Percentiles rank a stretch among this genome's conserved stretches.
Conservation (phyloP, 2,329 filamentous ascomycete species). For the Talaromyces funiculosus region DNA sequence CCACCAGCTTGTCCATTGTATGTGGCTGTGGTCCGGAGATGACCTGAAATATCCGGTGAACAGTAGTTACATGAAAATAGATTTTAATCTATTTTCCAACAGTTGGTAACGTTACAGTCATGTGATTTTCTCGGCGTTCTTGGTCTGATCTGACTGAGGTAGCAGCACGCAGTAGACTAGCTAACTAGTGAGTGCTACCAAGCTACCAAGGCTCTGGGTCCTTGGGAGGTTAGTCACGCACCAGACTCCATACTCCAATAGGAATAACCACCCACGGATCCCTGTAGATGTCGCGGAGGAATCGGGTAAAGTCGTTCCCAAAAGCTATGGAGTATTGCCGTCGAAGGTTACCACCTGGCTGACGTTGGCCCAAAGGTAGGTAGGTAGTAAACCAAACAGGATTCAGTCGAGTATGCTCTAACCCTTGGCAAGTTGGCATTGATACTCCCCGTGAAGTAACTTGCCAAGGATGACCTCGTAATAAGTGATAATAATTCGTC, state of each 20-base stretch:
- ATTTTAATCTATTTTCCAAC: conserved; percentile 1
- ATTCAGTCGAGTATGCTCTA: neutral
- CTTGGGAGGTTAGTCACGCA: neutral
- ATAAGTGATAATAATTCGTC: neutral
- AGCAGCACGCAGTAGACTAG: no score
- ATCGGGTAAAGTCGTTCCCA: neutral
- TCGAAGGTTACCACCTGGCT: neutral
- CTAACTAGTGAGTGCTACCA: neutral
- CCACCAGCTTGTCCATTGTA: neutral
- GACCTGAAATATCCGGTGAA: neutral
- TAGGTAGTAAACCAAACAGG: neutral
- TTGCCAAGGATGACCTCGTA: neutral
- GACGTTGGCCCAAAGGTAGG: neutral
- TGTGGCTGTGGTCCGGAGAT: neutral
- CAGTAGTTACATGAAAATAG: neutral
- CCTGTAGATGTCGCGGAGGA: neutral
- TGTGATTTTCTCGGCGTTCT: neutral
- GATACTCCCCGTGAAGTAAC: neutral
- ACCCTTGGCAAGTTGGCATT: neutral
- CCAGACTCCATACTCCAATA: neutral
- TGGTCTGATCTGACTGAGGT: neutral
- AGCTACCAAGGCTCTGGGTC: neutral
- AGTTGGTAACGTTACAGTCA: conserved; percentile 1
- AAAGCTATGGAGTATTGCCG: neutral
- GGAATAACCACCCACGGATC: neutral